Percentiles rank a stretch among this genome's conserved stretches.
These are phyloP conservation scores for Cornus suecica DNA, from an alignment of 148 eudicot genomes.

Conservation along the genomic window DNA sequence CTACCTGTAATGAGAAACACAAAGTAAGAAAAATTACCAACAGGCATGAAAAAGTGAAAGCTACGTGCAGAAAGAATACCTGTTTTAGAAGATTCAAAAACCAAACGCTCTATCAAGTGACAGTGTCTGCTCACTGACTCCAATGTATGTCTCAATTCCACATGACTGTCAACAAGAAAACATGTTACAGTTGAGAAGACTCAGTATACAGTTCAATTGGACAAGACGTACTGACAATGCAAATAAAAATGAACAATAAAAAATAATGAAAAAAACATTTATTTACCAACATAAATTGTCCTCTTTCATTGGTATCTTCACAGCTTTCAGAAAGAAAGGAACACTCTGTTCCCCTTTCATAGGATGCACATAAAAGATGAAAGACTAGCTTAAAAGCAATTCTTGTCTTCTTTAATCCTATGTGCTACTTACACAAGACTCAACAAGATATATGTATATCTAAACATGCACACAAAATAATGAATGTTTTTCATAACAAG, in stretches of 20 bases:
- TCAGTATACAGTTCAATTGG: not conserved
- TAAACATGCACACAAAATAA: not conserved
- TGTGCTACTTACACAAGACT: not conserved
- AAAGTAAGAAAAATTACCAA: slow-evolving; percentile 2
- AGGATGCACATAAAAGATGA: not conserved
- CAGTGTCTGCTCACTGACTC: slow-evolving; percentile 52
- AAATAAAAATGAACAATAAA: not conserved
- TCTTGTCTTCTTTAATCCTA: not conserved
- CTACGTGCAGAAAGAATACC: slow-evolving; percentile 23
- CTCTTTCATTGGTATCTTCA: not conserved
- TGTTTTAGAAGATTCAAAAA: slow-evolving; percentile 56
- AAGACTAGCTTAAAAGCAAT: not conserved
- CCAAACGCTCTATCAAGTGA: slow-evolving; percentile 45
- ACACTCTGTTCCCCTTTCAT: not conserved
- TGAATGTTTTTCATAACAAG: not conserved
- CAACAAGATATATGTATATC: not conserved
- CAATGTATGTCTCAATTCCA: slow-evolving; percentile 52
- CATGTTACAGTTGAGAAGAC: not conserved
- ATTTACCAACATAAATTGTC: not conserved
- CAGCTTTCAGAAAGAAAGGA: not conserved
- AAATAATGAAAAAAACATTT: not conserved
- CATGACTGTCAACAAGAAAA: slow-evolving; percentile 35
- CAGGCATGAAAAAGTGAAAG: not conserved
- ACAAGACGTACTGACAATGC: not conserved
- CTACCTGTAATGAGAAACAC: slow-evolving; percentile 40